Base-by-base conservation (phyloP, 305 asterid genomes). In the Plantago coronopus region DNA sequence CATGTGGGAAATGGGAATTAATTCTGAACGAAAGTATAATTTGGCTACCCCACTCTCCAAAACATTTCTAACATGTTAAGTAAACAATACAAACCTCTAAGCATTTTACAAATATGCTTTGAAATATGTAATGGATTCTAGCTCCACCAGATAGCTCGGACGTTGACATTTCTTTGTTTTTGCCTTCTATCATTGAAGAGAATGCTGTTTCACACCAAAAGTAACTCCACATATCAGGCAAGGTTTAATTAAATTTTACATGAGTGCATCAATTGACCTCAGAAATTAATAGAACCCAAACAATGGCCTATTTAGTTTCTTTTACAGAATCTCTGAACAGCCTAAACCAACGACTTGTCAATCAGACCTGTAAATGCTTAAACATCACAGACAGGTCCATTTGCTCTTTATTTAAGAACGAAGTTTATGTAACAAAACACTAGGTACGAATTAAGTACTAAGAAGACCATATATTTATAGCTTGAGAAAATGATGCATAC, bases 101-200 rank as follows among this genome's bases (percentile, higher is more conserved):
- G 79, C 86, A 69, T 81, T 83, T 88, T 57, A 90, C 97, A 71
- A 77, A 90, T 42, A 90, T 90, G 65, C 73, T 74, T 76, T 88
- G 96, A 74, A 90, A 90, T 63, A 90, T 90, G 78, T 85, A 83
- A 82, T 85, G 97, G 59, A 90, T 81, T 77, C 97, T 80, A 60
- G 97, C 96, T 70, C 97, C 97, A 57, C 97, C 97, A 72, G 94
- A 85, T 59, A 90, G 73, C 83, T 90, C 96, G 48, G 81, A 64
- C 20, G 96, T 90, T 65, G 91, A 83, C 95, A 90, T 85, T 63
- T 82, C 97, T 79, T 84, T 95, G 74, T 78, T 75, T 74, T 87
- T 94, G 14, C 99, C 99, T 71, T 94, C 99, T 56, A 94, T 81
- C 99, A 89, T 74, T 37, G 96, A 83, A 67, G 96, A 85, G 80